Evolutionary conservation across 2,329 filamentous ascomycete species (phyloP), one percentile per base, ranked within the genome.

Genomic region (Cytospora schulzeri): DNA sequence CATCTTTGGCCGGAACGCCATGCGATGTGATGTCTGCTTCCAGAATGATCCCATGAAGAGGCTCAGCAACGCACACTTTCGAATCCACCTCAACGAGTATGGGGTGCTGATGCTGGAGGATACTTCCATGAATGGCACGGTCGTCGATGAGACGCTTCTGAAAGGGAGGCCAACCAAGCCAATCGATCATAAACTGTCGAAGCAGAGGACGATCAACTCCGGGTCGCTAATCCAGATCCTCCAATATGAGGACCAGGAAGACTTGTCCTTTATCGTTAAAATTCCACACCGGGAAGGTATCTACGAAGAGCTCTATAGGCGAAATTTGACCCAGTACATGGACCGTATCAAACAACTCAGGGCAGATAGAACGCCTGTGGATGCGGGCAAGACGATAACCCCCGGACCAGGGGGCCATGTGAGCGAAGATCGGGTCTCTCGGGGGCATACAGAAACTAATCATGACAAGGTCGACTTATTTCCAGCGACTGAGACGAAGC

Each of bases 41-140:
- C 76, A 79, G 41, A 82, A 88, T 68, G 90, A 94, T 69, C 84
- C 85, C 0, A 80, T 85, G 60, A 90, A 86, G 74, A 85, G 91
- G 52, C 85, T 99, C 66, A 98, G 94, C 80, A 97, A 98, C 73
- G 84, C 91, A n/a, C 95, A 99, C 75, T 99, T 98, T 75, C 89
- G 92, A 60, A 96, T 99, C 67, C 97, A 90, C 73, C 83, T 97
- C 70, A 99, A 96, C 71, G 81, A 88, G n/a, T 87, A 91, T 68
- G 92, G 91, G 31, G 88, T 91, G 63, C 83, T 97, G 68, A 97
- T 99, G 92, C 80, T 98, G 15, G 89, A 97, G 75, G 95, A 99
- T 73, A 85, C 88, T 73, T 98, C 95, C 0, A 97, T 93, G n/a
- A 99, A 98, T 72, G 95, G 95, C 31, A 98, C 95, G 4, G 82